Conservation (phyloP, 1,284 basidiomycete genomes). For the Neolentinus lepideus region DNA sequence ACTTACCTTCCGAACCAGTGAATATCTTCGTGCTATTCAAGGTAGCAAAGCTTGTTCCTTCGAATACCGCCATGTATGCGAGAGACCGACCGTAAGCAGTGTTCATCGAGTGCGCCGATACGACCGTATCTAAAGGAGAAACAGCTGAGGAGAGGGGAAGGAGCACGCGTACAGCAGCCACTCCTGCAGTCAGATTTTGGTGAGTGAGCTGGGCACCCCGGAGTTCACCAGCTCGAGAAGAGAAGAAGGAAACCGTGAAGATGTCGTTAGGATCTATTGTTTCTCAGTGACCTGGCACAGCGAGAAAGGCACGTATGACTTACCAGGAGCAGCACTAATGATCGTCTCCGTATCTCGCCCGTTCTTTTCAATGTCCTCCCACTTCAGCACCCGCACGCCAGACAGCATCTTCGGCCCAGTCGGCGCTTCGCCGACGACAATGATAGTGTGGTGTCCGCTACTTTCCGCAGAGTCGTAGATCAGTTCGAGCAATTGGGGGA, state of each 20-base stretch:
- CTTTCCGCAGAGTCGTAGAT: conserved; percentile 51
- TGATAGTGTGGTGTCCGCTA: conserved; percentile 48
- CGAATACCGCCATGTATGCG: conserved; percentile 69
- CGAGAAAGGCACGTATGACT: conserved; percentile 12
- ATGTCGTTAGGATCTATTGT: conserved; percentile 48
- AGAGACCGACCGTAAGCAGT: conserved; percentile 67
- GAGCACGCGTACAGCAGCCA: conserved; percentile 60
- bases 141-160: conserved; percentile 57
- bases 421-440: conserved; percentile 50
- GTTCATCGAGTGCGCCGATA: conserved; percentile 64
- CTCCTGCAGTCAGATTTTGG: conserved; percentile 72
- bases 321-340: conserved; percentile 42
- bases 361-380: conserved; percentile 57
- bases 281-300: background rate
- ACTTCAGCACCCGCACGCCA: conserved; percentile 48
- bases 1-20: conserved; percentile 34
- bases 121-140: conserved; percentile 61
- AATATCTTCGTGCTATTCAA: conserved; percentile 48
- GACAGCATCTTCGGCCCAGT: conserved; percentile 31
- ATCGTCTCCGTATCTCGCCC: conserved; percentile 43
- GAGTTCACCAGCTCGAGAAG: conserved; percentile 40
- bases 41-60: conserved; percentile 66
- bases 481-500: conserved; percentile 58
- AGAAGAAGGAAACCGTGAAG: conserved; percentile 62
- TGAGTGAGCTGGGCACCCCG: conserved; percentile 65